These are phyloP conservation scores for Cladosporium phlei DNA, from an alignment of 2,329 filamentous ascomycete genomes.

Conservation along the genomic window DNA sequence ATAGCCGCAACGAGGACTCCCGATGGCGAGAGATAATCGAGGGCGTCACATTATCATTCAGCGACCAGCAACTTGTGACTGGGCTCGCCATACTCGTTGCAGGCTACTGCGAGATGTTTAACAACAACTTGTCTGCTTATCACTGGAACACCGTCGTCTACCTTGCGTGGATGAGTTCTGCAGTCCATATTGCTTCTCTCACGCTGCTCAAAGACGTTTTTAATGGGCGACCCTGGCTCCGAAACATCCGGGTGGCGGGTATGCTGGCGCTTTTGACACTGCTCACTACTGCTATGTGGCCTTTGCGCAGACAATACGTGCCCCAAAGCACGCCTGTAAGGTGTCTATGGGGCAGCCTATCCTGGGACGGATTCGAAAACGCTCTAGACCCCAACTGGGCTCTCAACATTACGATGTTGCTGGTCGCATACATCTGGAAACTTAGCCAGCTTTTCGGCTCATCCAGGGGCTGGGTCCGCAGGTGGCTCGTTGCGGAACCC, in stretches of 20 bases:
- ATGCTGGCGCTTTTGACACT: conserved; percentile 16
- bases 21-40: conserved; percentile 4
- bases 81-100: conserved; percentile 19
- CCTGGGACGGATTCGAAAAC: rapidly evolving
- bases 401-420: conserved; percentile 2
- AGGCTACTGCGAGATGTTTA: conserved; percentile 15
- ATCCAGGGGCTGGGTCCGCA: not conserved
- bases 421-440: conserved; percentile 14
- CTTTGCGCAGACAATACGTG: not conserved
- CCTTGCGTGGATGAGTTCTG: conserved; percentile 21
- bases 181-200: conserved; percentile 20
- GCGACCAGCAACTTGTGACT: conserved; percentile 22
- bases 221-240: conserved; percentile 11
- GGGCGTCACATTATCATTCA: conserved; percentile 14
- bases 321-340: not conserved
- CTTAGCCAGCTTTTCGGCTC: conserved; percentile 12
- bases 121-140: conserved; percentile 1
- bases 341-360: not conserved
- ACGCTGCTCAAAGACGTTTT: conserved; percentile 17
- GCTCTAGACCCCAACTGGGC: not conserved
- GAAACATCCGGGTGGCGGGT: conserved; percentile 15
- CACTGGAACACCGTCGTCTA: conserved; percentile 22
- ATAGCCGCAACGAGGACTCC: conserved; percentile 1
- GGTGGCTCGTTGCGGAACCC: not conserved
- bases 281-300: conserved; percentile 10